Evolutionary conservation across 257 asterid species (phyloP), one percentile per base, ranked within the genome.

Genomic region (Marsdenia floribunda): DNA sequence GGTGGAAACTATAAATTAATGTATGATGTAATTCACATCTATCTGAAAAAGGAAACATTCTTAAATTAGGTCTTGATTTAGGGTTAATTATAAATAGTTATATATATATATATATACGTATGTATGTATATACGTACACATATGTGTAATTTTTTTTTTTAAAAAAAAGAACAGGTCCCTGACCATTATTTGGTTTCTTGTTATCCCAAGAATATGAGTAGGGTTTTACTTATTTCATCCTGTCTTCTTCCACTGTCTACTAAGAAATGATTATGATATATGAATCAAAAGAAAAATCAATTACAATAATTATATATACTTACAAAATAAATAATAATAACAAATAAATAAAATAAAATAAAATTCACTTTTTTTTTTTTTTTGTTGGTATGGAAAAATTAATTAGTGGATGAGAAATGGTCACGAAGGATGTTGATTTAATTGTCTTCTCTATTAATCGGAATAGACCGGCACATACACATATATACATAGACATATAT

Each of bases 201-300:
- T 29, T 29, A 29, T 29, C 33, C 33, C 33, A 29, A 0, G 1
- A 29, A 29, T 29, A 29, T 29, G 14, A 52, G 57, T 60, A 33
- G 22, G n/a, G 37, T 63, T 29, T 61, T 14, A 15, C 16, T 63
- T 63, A 42, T 63, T 63, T 13, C 40, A 14, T 26, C 8, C 33
- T 29, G 33, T 2, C 15, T 13, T n/a, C 64, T 24, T 24, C 40
- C 35, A n/a, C 33, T 2, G 49, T 24, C 15, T 26, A 59, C 68
- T 11, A 61, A 11, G 68, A 26, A 61, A 63, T 63, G 68, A 63
- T 14, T 63, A 55, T 63, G 68, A 60, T 14, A 61, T 60, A 33
- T 1, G 44, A 13, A 61, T 13, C 35, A 61, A 60, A 60, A 26
- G 5, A 13, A 24, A 59, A 24, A 5, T 12, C 22, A 11, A 47